Percentiles rank a stretch among this genome's conserved stretches.
These are phyloP conservation scores for Suhomyces faveliae DNA, from an alignment of 805 yeast species.

Conservation along the genomic window DNA sequence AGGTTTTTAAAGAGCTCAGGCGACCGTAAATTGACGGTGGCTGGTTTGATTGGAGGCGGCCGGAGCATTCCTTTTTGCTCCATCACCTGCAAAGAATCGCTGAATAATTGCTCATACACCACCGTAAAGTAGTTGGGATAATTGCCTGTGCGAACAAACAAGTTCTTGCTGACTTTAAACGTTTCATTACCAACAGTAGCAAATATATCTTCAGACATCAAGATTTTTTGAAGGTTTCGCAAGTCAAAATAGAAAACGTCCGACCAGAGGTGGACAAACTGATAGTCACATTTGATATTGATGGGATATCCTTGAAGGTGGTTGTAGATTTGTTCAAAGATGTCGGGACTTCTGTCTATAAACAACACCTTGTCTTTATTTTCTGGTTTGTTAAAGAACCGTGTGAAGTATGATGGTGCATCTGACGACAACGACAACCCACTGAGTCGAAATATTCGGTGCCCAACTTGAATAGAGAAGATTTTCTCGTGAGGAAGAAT, in stretches of 20 bases:
- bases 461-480: slow-evolving; percentile 71
- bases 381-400: slow-evolving; percentile 49
- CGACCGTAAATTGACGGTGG: slow-evolving; percentile 51
- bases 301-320: slow-evolving; percentile 84
- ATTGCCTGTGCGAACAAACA: slow-evolving; percentile 64
- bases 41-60: slow-evolving; percentile 76
- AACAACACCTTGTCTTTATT: slow-evolving; percentile 47
- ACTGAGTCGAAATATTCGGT: slow-evolving; percentile 57
- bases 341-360: slow-evolving; percentile 71
- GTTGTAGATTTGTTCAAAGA: slow-evolving; percentile 62
- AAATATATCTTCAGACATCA: slow-evolving; percentile 56
- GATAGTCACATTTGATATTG: slow-evolving; percentile 55
- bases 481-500: slow-evolving; percentile 67
- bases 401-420: slow-evolving; percentile 85
- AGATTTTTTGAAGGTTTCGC: slow-evolving; percentile 48
- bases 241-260: slow-evolving; percentile 76
- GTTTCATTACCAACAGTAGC: slow-evolving; percentile 57
- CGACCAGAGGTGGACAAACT: slow-evolving; percentile 58
- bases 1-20: slow-evolving; percentile 55
- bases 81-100: slow-evolving; percentile 42
- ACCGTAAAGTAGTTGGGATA: slow-evolving; percentile 74
- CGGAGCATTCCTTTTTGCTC: slow-evolving; percentile 50
- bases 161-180: slow-evolving; percentile 56
- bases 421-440: slow-evolving; percentile 87
- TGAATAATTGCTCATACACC: slow-evolving; percentile 51